Percentiles rank a stretch among this genome's conserved stretches.
Evolutionary conservation across 2,329 filamentous ascomycete species (phyloP).

Genomic region (Dactylellina haptotyla): DNA sequence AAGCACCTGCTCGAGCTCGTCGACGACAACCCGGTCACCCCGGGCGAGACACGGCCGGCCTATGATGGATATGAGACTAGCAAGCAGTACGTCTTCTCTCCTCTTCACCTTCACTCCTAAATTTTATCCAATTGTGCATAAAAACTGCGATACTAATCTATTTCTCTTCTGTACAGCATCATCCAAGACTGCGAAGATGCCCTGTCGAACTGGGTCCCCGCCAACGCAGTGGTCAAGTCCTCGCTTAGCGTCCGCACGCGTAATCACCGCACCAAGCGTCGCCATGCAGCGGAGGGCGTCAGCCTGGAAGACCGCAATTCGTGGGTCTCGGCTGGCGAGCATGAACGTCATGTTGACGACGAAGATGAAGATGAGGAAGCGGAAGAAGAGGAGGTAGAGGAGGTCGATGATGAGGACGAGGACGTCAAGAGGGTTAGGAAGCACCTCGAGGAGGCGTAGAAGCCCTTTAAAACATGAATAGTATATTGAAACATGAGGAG

Average conservation of each 20-base stretch:
- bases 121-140: no score
- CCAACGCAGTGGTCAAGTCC: constrained; percentile 86
- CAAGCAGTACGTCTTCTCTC: constrained; percentile 71
- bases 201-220: constrained; percentile 94
- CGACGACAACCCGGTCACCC: constrained; percentile 95
- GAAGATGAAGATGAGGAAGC: constrained; percentile 41
- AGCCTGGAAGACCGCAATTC: constrained; percentile 47
- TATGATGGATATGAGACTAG: constrained; percentile 98
- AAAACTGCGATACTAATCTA: not conserved
- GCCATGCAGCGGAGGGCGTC: constrained; percentile 48
- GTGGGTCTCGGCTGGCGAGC: constrained; percentile 51
- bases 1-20: constrained; percentile 98
- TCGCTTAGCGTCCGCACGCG: constrained; percentile 88
- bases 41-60: constrained; percentile 91
- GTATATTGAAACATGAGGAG: not conserved
- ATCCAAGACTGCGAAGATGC: constrained; percentile 99
- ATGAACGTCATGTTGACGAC: constrained; percentile 33
- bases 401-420: constrained; percentile 41
- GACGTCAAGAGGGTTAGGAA: constrained; percentile 43
- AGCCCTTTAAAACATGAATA: not conserved
- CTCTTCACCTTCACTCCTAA: not conserved
- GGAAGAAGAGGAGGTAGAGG: constrained; percentile 37
- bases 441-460: constrained; percentile 44
- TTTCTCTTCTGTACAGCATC: constrained; percentile 70
- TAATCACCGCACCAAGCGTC: constrained; percentile 65